phyloP scores from a whole-genome alignment of 2,329 filamentous ascomycete species.

The Mollisiaceae sp. region DNA sequence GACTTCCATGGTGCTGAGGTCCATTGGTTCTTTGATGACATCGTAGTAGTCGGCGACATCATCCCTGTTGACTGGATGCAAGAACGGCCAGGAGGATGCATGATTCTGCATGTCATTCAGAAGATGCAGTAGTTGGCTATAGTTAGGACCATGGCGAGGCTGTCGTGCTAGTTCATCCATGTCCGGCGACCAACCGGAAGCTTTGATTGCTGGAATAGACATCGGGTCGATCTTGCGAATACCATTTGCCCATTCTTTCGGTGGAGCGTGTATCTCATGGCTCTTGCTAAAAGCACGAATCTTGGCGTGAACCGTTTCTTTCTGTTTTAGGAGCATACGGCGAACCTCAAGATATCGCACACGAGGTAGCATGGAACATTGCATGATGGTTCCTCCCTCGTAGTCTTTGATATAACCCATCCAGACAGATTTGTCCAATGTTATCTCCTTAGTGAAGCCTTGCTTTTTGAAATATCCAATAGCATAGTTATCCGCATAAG shows the following conservation, averaged over 20 bases:
- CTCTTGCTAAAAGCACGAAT: slow-evolving; percentile 89
- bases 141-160: slow-evolving; percentile 94
- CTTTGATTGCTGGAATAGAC: slow-evolving; percentile 84
- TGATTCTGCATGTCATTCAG: slow-evolving; percentile 97
- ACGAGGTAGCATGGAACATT: slow-evolving; percentile 94
- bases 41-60: slow-evolving; percentile 99
- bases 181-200: slow-evolving; percentile 92
- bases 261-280: slow-evolving; percentile 85
- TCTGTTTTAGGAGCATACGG: slow-evolving; percentile 95
- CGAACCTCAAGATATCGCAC: slow-evolving; percentile 93
- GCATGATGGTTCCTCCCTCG: slow-evolving; percentile 98
- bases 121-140: slow-evolving; percentile 89
- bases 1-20: slow-evolving; percentile 91
- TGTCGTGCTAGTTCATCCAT: slow-evolving; percentile 98
- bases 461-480: slow-evolving; percentile 99
- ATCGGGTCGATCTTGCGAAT: slow-evolving; percentile 81
- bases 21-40: slow-evolving; percentile 98
- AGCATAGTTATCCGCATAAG: slow-evolving; percentile 98
- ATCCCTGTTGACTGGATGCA: slow-evolving; percentile 90
- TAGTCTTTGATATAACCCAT: slow-evolving; percentile 99
- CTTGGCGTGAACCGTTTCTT: slow-evolving; percentile 93
- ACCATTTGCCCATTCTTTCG: slow-evolving; percentile 82
- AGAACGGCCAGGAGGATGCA: slow-evolving; percentile 91
- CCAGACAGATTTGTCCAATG: slow-evolving; percentile 86
- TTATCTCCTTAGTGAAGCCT: slow-evolving; percentile 98